These are phyloP conservation scores for Avena insularis DNA, from an alignment of 176 grass and related monocot species.

Conservation along the genomic window DNA sequence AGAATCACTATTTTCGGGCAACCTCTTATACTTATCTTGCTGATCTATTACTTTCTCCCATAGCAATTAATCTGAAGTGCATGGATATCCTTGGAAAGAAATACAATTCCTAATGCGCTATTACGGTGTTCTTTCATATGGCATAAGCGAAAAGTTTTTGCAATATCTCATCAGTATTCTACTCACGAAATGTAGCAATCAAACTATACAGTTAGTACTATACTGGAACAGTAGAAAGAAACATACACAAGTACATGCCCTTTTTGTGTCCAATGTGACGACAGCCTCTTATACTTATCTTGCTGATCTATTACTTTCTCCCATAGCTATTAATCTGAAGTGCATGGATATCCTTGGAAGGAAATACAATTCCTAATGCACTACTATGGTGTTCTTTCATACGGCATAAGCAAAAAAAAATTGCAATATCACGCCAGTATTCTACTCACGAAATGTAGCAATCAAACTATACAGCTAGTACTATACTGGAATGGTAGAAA, in stretches of 20 bases:
- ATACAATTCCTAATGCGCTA: not conserved
- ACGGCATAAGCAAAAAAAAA: not conserved
- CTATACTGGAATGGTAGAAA: not conserved
- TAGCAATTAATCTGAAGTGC: not conserved
- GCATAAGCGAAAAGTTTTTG: not conserved
- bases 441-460: slow-evolving; percentile 14
- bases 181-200: slow-evolving; percentile 16
- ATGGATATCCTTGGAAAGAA: not conserved
- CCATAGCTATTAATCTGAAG: not conserved
- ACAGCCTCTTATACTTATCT: not conserved
- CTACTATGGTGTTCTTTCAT: not conserved
- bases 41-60: not conserved
- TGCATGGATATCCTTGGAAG: not conserved
- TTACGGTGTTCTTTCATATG: not conserved
- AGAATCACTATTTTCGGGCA: not conserved
- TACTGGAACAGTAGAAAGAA: not conserved
- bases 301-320: slow-evolving; percentile 6
- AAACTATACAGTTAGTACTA: not conserved
- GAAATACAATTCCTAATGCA: not conserved
- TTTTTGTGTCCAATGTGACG: not conserved
- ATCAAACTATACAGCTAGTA: not conserved
- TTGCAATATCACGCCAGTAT: not conserved
- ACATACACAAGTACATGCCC: not conserved
- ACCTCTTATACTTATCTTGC: not conserved
- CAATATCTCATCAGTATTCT: not conserved